phyloP scores from a whole-genome alignment of 768 basidiomycete species.

The Amanita pallidorosea region DNA sequence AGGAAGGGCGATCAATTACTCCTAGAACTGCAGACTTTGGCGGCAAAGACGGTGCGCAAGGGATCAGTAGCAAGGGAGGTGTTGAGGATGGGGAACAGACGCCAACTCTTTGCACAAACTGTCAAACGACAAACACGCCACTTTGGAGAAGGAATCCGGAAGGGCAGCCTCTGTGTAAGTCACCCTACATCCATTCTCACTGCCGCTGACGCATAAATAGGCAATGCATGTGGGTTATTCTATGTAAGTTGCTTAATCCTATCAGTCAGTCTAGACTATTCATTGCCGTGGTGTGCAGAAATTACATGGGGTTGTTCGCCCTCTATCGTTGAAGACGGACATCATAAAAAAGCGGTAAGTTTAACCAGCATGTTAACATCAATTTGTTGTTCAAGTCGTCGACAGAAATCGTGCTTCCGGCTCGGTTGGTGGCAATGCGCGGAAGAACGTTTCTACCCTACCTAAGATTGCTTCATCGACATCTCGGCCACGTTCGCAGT shows the following conservation, averaged over 20 bases:
- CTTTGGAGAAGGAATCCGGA: constrained; percentile 90
- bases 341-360: constrained; percentile 90
- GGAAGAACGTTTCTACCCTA: constrained; percentile 49
- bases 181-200: constrained; percentile 3
- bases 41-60: neutral
- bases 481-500: constrained; percentile 65
- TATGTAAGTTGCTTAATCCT: constrained; percentile 46
- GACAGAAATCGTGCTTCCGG: constrained; percentile 75
- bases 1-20: constrained; percentile 15
- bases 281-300: constrained; percentile 40
- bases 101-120: constrained; percentile 88
- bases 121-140: constrained; percentile 91
- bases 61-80: constrained; percentile 7
- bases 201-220: constrained; percentile 22
- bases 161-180: constrained; percentile 82
- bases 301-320: constrained; percentile 91
- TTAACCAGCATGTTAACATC: neutral
- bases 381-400: neutral
- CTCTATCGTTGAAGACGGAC: constrained; percentile 91
- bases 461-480: constrained; percentile 73
- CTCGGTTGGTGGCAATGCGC: constrained; percentile 49
- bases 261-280: constrained; percentile 2
- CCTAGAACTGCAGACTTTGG: neutral
- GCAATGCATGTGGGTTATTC: constrained; percentile 90
- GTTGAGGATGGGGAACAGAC: constrained; percentile 56